These are phyloP conservation scores for Pseudocercospora fijiensis DNA, from an alignment of 2,329 filamentous ascomycete genomes.

Conservation along the genomic window DNA sequence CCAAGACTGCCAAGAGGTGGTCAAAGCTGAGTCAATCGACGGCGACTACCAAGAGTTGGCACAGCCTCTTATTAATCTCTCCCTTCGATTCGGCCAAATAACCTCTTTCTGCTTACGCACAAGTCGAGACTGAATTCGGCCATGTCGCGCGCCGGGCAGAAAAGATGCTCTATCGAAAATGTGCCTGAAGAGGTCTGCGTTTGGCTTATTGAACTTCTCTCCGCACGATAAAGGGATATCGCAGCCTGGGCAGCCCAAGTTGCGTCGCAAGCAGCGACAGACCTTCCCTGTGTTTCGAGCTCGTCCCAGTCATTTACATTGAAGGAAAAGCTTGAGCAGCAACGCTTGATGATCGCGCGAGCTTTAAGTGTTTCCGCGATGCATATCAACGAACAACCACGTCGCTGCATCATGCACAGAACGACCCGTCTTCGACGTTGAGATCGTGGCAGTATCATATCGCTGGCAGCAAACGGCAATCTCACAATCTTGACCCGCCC, in stretches of 20 bases:
- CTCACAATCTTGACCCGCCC: not conserved
- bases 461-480: conserved; percentile 1
- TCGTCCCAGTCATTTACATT: not conserved
- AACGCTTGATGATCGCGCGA: not conserved
- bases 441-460: not conserved
- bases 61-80: not conserved
- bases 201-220: not conserved
- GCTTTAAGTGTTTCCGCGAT: not conserved
- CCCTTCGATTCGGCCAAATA: not conserved
- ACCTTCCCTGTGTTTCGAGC: not conserved
- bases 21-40: too few species aligned
- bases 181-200: not conserved
- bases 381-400: not conserved
- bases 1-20: too few species aligned
- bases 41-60: not conserved
- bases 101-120: not conserved
- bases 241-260: not conserved
- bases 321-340: not conserved
- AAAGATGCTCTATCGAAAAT: not conserved
- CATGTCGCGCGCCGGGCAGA: not conserved
- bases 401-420: not conserved
- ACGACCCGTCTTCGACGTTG: not conserved
- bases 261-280: not conserved
- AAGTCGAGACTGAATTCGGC: not conserved
- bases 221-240: not conserved